Conservation (phyloP, 108 stramenopile species). For the Skeletonema tropicum region DNA sequence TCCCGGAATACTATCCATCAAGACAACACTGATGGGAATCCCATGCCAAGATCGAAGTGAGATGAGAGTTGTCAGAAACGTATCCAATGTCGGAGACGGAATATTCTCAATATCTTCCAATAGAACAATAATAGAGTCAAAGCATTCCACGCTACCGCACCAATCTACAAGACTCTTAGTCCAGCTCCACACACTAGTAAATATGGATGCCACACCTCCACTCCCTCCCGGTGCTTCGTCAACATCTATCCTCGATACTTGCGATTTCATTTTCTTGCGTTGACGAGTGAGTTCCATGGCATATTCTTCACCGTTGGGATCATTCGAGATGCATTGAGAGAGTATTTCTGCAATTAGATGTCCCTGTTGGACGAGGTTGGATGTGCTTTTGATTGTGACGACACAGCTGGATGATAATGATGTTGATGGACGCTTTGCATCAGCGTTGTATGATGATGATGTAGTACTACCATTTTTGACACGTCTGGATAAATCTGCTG, state of each 20-base stretch:
- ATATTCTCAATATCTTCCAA: constrained; percentile 51
- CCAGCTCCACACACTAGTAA: constrained; percentile 28
- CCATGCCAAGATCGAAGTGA: constrained; percentile 36
- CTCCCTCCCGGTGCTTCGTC: constrained; percentile 14
- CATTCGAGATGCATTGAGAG: constrained; percentile 45
- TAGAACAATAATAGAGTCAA: constrained; percentile 46
- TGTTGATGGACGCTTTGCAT: neutral
- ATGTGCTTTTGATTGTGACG: constrained; percentile 21
- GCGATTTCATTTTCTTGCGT: constrained; percentile 33
- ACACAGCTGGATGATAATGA: constrained; percentile 21
- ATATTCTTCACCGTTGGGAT: constrained; percentile 32
- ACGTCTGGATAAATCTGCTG: constrained; percentile 20
- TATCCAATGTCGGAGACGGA: constrained; percentile 38
- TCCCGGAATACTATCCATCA: constrained; percentile 35
- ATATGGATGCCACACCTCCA: constrained; percentile 26
- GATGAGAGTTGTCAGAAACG: constrained; percentile 31
- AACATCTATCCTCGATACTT: constrained; percentile 1
- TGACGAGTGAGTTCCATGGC: constrained; percentile 22
- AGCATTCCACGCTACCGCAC: constrained; percentile 27
- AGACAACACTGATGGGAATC: constrained; percentile 29
- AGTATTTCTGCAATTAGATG: constrained; percentile 35
- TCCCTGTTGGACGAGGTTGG: constrained; percentile 37
- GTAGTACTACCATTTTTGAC: neutral
- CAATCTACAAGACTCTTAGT: constrained; percentile 41
- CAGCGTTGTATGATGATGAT: neutral